Conservation (phyloP, 768 basidiomycete species). For the Tubosaeta sp. region DNA sequence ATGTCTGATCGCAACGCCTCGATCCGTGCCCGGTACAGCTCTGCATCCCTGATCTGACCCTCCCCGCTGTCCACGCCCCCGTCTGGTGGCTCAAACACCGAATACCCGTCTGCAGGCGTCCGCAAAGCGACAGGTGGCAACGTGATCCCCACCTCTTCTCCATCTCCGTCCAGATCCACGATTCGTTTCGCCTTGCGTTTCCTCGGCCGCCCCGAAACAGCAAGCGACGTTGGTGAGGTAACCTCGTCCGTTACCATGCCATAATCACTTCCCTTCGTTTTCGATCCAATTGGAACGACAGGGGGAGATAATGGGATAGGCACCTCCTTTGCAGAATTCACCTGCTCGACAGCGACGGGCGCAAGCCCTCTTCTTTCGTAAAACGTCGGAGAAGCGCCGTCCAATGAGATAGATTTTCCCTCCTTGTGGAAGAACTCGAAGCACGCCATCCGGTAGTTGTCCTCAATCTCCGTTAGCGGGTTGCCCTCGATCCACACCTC, state of each 20-base stretch:
- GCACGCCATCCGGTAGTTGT: conserved; percentile 70
- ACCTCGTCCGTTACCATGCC: conserved; percentile 21
- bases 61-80: background rate
- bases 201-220: conserved; percentile 40
- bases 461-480: conserved; percentile 65
- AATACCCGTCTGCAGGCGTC: conserved; percentile 8
- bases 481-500: conserved; percentile 87
- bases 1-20: conserved; percentile 84
- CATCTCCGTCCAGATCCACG: conserved; percentile 66
- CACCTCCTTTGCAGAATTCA: conserved; percentile 44
- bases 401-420: conserved; percentile 71
- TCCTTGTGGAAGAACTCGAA: conserved; percentile 85
- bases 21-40: conserved; percentile 70
- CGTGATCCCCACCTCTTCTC: conserved; percentile 25
- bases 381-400: conserved; percentile 66
- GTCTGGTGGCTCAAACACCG: conserved; percentile 55
- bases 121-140: background rate
- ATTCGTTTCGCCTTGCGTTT: conserved; percentile 70
- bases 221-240: conserved; percentile 43
- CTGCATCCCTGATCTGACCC: conserved; percentile 48
- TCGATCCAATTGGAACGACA: conserved; percentile 50
- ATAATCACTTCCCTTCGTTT: conserved; percentile 5
- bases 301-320: conserved; percentile 56
- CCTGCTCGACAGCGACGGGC: conserved; percentile 46
- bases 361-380: conserved; percentile 65